Conservation (phyloP, 257 asterid genomes). For the Ehretia macrophylla region DNA sequence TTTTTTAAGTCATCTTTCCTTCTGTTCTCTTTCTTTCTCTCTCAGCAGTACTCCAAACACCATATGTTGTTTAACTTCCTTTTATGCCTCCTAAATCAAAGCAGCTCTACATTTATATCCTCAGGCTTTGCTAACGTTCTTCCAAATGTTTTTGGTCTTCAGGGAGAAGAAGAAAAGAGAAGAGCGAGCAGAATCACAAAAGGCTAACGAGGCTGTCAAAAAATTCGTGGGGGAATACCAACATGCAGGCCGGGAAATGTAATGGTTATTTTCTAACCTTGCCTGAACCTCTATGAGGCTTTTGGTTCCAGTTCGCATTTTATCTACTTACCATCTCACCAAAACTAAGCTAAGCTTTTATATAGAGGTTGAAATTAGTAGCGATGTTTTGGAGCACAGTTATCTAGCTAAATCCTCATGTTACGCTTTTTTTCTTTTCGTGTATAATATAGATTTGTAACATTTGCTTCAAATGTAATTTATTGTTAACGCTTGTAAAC, state of each 20-base stretch:
- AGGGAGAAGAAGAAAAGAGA: slow-evolving; percentile 92
- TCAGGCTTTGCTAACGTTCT: not conserved
- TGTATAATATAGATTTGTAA: too few species aligned
- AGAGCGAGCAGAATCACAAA: slow-evolving; percentile 73
- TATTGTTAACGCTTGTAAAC: not conserved
- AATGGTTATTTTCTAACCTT: slow-evolving; percentile 15
- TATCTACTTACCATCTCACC: not conserved
- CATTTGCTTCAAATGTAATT: not conserved
- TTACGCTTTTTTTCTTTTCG: too few species aligned
- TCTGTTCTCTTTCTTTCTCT: too few species aligned
- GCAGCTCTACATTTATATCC: not conserved
- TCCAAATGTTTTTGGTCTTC: slow-evolving; percentile 3
- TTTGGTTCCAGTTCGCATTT: not conserved
- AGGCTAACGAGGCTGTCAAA: slow-evolving; percentile 78
- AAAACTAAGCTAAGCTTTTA: not conserved
- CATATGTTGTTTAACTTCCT: too few species aligned
- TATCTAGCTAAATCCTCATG: not conserved
- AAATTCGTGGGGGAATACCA: slow-evolving; percentile 44
- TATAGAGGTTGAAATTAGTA: slow-evolving; percentile 2
- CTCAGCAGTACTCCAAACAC: too few species aligned
- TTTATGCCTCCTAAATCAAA: not conserved
- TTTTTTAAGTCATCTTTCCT: too few species aligned
- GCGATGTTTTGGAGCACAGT: not conserved
- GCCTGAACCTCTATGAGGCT: slow-evolving; percentile 5
- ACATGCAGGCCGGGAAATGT: slow-evolving; percentile 26